Evolutionary conservation across 1,284 basidiomycete species (phyloP), one percentile per base, ranked within the genome.

Genomic region (Singerocomus rubriflavus): DNA sequence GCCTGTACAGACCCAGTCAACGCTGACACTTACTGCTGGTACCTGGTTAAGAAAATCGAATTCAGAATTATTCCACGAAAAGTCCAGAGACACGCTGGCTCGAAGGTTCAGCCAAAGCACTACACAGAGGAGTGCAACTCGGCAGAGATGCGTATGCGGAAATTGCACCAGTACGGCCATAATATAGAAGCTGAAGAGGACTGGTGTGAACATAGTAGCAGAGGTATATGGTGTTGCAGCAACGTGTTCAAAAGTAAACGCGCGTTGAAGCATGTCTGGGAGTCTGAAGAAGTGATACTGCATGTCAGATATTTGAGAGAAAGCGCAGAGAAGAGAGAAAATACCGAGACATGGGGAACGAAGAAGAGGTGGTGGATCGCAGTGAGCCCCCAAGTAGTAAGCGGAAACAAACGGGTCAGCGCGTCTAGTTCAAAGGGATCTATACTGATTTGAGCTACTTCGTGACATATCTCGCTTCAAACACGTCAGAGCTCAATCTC

Each of bases 151-250:
- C n/a, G 58, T 57, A 14, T 27, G 46, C 7, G 54, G 60, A 5
- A 66, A 39, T 38, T 69, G 67, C 2, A 68, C 63, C 26, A 66
- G 44, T 25, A 69, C 48, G 2, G 67, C 64, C 66, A 69, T 67
- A 11, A 26, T 44, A 44, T 65, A 67, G 47, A 47, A 56, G 14
- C 51, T 37, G 30, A 56, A 32, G 16, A 54, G 4, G 12, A 43
- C 41, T 4, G 64, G 67, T n/a, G 58, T 0, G 25, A 68, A 26
- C 17, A 51, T 30, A 2, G 62, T 59, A 16, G 44, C 33, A 11
- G 68, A 54, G 13, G 54, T 57, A 40, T 58, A 53, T 17, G 50
- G 59, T 4, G 66, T 66, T 42, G 59, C 45, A 8, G 14, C 30
- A 9, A 34, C 41, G 14, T 46, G 62, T 25, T 64, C 52, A 27